Percentiles rank a stretch among this genome's conserved stretches.
These are phyloP conservation scores for Penicillium robsamsonii DNA, from an alignment of 495 filamentous ascomycete genomes.

Conservation along the genomic window DNA sequence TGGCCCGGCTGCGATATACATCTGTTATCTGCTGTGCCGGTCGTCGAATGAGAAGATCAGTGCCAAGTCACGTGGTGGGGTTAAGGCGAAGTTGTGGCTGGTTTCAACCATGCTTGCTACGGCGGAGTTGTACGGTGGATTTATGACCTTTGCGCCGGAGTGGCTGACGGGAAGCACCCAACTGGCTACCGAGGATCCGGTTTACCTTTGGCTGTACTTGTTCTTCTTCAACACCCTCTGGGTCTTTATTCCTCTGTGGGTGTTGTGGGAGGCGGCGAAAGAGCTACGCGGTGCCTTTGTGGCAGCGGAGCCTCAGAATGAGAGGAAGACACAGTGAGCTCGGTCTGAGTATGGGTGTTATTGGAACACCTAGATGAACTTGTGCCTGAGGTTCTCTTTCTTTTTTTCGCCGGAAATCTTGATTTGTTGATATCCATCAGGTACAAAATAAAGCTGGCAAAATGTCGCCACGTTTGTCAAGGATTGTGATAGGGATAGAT, in stretches of 20 bases:
- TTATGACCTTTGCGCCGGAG: constrained; percentile 95
- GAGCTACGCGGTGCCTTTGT: constrained; percentile 61
- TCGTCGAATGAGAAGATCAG: constrained; percentile 26
- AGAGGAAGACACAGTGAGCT: constrained; percentile 19
- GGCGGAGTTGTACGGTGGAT: constrained; percentile 93
- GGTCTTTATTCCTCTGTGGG: constrained; percentile 78
- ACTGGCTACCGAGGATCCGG: constrained; percentile 76
- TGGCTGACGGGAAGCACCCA: constrained; percentile 78
- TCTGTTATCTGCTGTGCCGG: constrained; percentile 61
- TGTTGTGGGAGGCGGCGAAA: constrained; percentile 63
- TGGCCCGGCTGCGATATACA: constrained; percentile 67
- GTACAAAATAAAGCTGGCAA: not conserved
- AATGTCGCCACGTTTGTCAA: not conserved
- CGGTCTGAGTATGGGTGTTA: not conserved
- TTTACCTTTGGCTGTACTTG: constrained; percentile 86
- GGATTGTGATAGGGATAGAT: no score
- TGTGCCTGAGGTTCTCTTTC: not conserved
- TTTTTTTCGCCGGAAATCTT: not conserved
- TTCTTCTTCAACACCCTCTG: constrained; percentile 90
- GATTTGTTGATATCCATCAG: not conserved
- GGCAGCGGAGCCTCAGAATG: constrained; percentile 12
- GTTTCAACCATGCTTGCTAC: constrained; percentile 77
- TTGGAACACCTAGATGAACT: not conserved
- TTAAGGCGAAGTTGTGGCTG: constrained; percentile 62
- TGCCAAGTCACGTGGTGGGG: constrained; percentile 23